phyloP scores from a whole-genome alignment of 306 rosid genomes.

The Benincasa hispida region DNA sequence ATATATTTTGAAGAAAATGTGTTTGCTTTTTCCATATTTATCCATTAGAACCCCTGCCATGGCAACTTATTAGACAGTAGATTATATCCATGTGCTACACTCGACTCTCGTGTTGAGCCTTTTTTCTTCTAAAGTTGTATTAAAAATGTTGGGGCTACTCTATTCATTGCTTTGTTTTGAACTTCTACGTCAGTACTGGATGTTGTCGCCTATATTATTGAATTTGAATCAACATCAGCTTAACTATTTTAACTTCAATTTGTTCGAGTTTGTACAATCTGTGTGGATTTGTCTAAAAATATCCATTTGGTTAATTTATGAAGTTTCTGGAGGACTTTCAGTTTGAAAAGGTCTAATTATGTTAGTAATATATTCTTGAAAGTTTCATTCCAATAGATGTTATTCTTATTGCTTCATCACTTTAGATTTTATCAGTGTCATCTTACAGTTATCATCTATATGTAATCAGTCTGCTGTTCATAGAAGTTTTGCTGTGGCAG shows the following conservation, averaged over 20 bases:
- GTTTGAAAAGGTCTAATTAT: background rate
- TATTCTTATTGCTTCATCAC: background rate
- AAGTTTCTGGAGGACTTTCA: background rate
- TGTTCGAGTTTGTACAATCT: background rate
- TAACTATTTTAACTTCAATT: background rate
- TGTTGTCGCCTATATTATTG: background rate
- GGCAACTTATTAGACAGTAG: background rate
- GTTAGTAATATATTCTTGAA: background rate
- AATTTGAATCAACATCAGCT: background rate
- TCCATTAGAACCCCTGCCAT: background rate
- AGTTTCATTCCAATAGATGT: background rate
- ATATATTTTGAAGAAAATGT: background rate
- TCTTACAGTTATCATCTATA: slow-evolving; percentile 9
- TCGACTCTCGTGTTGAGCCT: background rate
- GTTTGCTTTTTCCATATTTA: background rate
- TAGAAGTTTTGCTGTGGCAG: slow-evolving; percentile 79
- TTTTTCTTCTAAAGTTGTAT: background rate
- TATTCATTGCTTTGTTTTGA: background rate
- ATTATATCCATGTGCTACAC: background rate
- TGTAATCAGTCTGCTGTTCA: slow-evolving; percentile 70
- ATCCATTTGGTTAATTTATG: background rate
- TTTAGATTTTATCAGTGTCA: background rate
- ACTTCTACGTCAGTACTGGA: background rate
- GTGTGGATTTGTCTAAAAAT: background rate
- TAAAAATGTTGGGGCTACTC: background rate